Evolutionary conservation across 78 protist genomes (phyloP), one percentile per base, ranked within the genome.

Genomic region (Dictyostelium firmibasis): DNA sequence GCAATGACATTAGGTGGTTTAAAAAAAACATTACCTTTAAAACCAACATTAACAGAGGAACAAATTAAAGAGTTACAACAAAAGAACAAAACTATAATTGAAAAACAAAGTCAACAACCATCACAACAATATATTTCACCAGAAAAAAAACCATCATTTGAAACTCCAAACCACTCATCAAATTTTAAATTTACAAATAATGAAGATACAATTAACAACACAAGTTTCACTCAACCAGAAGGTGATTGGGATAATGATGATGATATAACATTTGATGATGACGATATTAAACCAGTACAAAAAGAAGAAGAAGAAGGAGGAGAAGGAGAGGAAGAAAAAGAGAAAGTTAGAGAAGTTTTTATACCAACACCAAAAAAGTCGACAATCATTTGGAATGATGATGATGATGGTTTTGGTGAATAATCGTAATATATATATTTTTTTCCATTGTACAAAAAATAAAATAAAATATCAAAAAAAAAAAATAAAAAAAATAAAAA

Each of bases 381-480:
- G 47, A 36, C 94, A 4, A 89, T 81, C 36, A 85, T 81, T 81
- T 89, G 94, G 94, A 64, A 81, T 33, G 94, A 89, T 81, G 78
- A 89, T 69, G 93, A 88, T 38, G 93, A 87, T 57, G 93, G 84
- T 13, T 86, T 79, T 57, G 67, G 67, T 44, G 84, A 86, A 86
- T 86, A 76, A 74, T 23, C n/a, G n/a, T n/a, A n/a, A n/a, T n/a
- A n/a, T n/a, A n/a, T n/a, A n/a, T n/a, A n/a, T n/a, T n/a, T n/a
- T n/a, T n/a, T n/a, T n/a, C n/a, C n/a, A n/a, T n/a, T n/a, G n/a
- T n/a, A n/a, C n/a, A n/a, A 62, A 62, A n/a, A 62, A 62, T 8
- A n/a, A 9, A 53, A 9, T 4, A 38, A 38, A 57, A 57, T 57
- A 23, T 20, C 16, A 20, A 57, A 57, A 57, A 57, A 57, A 13